Base-by-base conservation (phyloP, 108 stramenopile genomes). In the Schizochytrium sp. region DNA sequence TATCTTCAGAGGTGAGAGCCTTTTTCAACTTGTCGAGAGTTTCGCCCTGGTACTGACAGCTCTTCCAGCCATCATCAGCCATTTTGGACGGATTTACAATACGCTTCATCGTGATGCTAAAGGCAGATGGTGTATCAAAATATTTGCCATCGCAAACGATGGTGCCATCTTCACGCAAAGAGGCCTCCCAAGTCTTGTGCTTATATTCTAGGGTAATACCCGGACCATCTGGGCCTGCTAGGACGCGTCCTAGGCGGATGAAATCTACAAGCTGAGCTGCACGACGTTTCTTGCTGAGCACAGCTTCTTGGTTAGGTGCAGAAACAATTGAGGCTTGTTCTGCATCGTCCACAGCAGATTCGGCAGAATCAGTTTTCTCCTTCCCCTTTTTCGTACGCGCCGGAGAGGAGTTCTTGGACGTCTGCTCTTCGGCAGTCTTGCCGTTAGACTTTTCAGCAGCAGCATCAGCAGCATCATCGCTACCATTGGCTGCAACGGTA, bases 51-150 rank as follows among this genome's bases (percentile, higher is more conserved):
- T 83, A 83, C 15, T 49, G 47, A 2, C 76, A 83, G 53, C 50
- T 55, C 53, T 83, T 83, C 76, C 76, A 83, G 5, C 76, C 76
- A 42, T 83, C 76, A 42, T 83, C 76, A 53, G 76, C 76, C 76
- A 83, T 83, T 40, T 83, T 83, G 5, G 76, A 83, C 47, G 76
- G 76, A 28, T 83, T 83, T 7, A 83, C 76, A 38, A 10, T 83
- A 0, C 76, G 47, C 47, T 83, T 83, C 76, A 83, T 55, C 17
- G 76, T 83, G 28, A 83, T 83, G 2, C 76, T 83, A 1, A 83
- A 83, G 10, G 76, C 76, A 5, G 76, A 83, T 5, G 76, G 76
- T 5, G 76, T 83, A 50, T 83, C 76, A 42, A 83, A 83, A 40
- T 55, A 53, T 10, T 55, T 55, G 0, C 76, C 76, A n/a, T 83